Conservation (phyloP, 306 rosid genomes). For the Amphicarpaea edgeworthii region DNA sequence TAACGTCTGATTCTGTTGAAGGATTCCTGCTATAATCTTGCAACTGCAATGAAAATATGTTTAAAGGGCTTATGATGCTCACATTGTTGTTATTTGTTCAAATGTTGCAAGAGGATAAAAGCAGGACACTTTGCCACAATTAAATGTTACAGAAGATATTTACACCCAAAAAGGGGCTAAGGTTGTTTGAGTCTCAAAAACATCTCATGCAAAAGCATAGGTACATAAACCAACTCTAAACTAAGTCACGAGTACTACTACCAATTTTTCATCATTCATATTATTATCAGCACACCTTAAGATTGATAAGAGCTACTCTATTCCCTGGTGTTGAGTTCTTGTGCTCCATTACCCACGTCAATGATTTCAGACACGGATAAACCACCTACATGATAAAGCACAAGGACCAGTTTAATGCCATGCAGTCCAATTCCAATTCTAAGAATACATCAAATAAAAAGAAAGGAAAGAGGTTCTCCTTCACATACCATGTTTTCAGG, state of each 20-base stretch:
- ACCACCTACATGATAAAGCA: constrained; percentile 59
- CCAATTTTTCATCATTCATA: constrained; percentile 21
- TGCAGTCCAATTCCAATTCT: constrained; percentile 33
- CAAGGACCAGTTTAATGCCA: constrained; percentile 41
- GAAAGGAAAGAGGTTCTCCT: neutral
- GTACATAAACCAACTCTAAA: constrained; percentile 33
- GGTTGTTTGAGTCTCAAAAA: constrained; percentile 24
- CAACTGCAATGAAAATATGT: constrained; percentile 62
- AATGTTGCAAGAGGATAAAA: constrained; percentile 25
- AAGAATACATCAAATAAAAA: constrained; percentile 22
- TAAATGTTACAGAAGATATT: neutral
- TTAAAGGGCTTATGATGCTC: constrained; percentile 29
- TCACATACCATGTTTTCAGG: constrained; percentile 73
- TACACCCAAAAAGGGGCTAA: constrained; percentile 21
- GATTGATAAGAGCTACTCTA: constrained; percentile 87
- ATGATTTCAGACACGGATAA: constrained; percentile 91
- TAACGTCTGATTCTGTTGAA: constrained; percentile 86
- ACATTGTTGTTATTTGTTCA: constrained; percentile 22
- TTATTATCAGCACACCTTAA: constrained; percentile 68
- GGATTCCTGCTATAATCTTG: constrained; percentile 81
- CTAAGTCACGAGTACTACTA: constrained; percentile 36
- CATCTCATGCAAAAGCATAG: constrained; percentile 30
- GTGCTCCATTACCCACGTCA: constrained; percentile 99
- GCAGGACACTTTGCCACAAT: constrained; percentile 6
- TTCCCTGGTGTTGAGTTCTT: constrained; percentile 84